Base-by-base conservation (phyloP, 1,284 basidiomycete species). In the Termitomyces sp. region DNA sequence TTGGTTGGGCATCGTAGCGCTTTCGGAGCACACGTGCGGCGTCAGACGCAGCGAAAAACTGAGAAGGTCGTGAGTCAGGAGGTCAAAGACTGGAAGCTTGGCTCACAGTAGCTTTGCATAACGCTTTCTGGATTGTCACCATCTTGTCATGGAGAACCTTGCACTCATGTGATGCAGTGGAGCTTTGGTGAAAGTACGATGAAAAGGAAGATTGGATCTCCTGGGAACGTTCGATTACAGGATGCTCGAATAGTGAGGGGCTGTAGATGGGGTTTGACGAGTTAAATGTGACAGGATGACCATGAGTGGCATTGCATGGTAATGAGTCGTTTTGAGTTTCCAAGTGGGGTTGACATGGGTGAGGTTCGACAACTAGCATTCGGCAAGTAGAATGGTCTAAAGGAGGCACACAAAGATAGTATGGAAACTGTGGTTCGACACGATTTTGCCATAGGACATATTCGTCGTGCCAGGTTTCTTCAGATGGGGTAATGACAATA, bases 401-500 rank as follows among this genome's bases (percentile, higher is more conserved):
- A 53, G 55, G 50, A 46, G 64, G 57, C 17, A 67, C 64, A 46
- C 54, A 58, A 33, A 69, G 59, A 40, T 57, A 56, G 45, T 50
- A 55, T 19, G 62, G 45, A 57, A 58, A 68, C 50, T 74, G 73
- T 5, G 61, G 62, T 51, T 67, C 61, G 38, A 69, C 58, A 44
- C 67, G 60, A 54, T 78, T 79, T 24, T 62, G 57, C 60, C 67
- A 68, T 7, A 64, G 62, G 5, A 65, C 67, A 50, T 66, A 68
- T 44, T 68, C 67, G 51, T 71, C 71, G 41, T 75, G 67, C 58
- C 61, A 67, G 4, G 57, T 67, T 45, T 72, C 70, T 49, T 70
- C 65, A 42, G 74, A 70, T 36, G 74, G 73, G 15, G 77, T 74
- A 45, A 81, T 73, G 50, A 79, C 77, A 51, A 82, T 77, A 64